A percentile compares a stretch with the other conserved stretches of the same genome.
phyloP scores from a whole-genome alignment of 2,329 filamentous ascomycete genomes.

The Ophiocordyceps polyrhachis-furcata region DNA sequence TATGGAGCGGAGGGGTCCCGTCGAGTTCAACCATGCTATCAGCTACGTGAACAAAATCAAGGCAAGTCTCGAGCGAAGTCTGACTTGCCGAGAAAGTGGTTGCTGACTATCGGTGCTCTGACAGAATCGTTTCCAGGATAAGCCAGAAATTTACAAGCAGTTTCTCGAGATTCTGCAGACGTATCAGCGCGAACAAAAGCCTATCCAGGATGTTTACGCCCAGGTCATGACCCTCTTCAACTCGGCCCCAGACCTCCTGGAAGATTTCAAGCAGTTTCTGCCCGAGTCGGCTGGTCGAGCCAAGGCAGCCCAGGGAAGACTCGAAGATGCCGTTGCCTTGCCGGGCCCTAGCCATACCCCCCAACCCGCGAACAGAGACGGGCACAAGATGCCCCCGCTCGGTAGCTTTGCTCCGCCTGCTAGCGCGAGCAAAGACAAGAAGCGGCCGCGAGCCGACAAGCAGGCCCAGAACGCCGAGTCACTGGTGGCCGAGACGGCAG shows the following conservation, averaged over 20 bases:
- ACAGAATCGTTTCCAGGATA: constrained; percentile 88
- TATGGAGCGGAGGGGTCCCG: constrained; percentile 75
- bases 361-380: constrained; percentile 33
- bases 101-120: constrained; percentile 4
- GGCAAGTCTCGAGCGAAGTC: constrained; percentile 29
- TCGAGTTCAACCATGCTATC: constrained; percentile 98
- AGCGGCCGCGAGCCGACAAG: constrained; percentile 50
- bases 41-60: constrained; percentile 99
- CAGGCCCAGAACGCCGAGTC: constrained; percentile 28
- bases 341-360: constrained; percentile 33
- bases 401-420: constrained; percentile 77
- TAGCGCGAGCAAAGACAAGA: constrained; percentile 83
- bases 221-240: constrained; percentile 92
- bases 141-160: constrained; percentile 98
- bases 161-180: constrained; percentile 97
- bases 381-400: constrained; percentile 74
- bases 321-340: constrained; percentile 29
- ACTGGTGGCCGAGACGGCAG: constrained; percentile 22
- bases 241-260: constrained; percentile 78
- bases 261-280: constrained; percentile 97
- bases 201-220: constrained; percentile 93
- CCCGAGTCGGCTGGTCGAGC: constrained; percentile 56
- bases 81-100: too few relatives aligned
- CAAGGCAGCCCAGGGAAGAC: constrained; percentile 33
- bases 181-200: constrained; percentile 94